These are phyloP conservation scores for Ogataea trehalophila DNA, from an alignment of 805 yeast genomes.

Conservation along the genomic window DNA sequence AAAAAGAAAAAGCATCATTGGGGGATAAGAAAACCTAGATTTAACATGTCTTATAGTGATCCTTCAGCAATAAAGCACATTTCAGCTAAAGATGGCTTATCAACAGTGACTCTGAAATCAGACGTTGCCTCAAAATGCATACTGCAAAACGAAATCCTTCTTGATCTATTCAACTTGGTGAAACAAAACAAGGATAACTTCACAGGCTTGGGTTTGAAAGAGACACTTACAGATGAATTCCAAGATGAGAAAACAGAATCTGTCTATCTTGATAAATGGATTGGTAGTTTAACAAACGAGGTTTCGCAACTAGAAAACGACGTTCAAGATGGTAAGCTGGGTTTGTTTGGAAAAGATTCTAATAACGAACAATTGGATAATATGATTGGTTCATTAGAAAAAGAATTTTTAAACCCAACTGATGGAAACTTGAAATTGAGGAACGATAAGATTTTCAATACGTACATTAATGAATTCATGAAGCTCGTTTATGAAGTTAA, in stretches of 20 bases:
- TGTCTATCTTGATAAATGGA: conserved; percentile 13
- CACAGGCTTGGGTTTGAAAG: no score
- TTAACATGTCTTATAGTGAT: conserved; percentile 16
- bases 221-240: conserved; percentile 12
- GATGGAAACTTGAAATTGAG: conserved; percentile 10
- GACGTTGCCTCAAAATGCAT: conserved; percentile 31
- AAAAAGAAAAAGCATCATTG: background rate
- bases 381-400: conserved; percentile 12
- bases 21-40: no score
- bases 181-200: conserved; percentile 2
- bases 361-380: conserved; percentile 10
- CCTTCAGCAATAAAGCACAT: conserved; percentile 23
- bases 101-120: conserved; percentile 29
- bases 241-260: conserved; percentile 17
- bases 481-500: conserved; percentile 22
- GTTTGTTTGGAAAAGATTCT: conserved; percentile 1
- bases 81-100: conserved; percentile 20
- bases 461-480: conserved; percentile 15
- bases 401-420: conserved; percentile 20
- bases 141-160: conserved; percentile 28
- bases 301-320: conserved; percentile 9
- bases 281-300: conserved; percentile 15
- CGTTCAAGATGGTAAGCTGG: background rate
- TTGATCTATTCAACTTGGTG: conserved; percentile 16
- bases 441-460: conserved; percentile 18